Conservation (phyloP, 495 filamentous ascomycete species). For the Filosporella fistucella region DNA sequence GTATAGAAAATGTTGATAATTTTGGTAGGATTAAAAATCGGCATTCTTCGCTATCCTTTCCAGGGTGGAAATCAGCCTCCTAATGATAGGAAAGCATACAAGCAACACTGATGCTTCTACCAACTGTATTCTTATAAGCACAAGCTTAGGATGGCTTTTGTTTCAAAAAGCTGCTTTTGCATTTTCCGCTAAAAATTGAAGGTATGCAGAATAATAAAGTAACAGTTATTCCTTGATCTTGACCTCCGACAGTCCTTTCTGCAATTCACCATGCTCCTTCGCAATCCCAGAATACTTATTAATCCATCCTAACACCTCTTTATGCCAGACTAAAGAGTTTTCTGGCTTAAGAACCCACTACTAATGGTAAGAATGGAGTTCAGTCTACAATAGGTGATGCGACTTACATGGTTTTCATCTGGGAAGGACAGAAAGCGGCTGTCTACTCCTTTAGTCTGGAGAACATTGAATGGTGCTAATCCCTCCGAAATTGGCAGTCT, state of each 20-base stretch:
- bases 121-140: too few relatives aligned
- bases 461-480: slow-evolving; percentile 79
- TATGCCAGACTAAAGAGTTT: slow-evolving; percentile 87
- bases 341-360: slow-evolving; percentile 91
- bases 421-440: slow-evolving; percentile 80
- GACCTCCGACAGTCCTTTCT: slow-evolving; percentile 4
- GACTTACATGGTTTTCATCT: slow-evolving; percentile 63
- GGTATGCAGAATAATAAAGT: too few relatives aligned
- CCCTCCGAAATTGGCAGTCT: slow-evolving; percentile 80
- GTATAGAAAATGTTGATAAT: too few relatives aligned
- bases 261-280: slow-evolving; percentile 14
- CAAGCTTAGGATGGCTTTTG: too few relatives aligned
- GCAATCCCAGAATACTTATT: slow-evolving; percentile 69
- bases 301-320: slow-evolving; percentile 83
- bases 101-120: too few relatives aligned
- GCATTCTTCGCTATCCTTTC: too few relatives aligned
- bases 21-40: too few relatives aligned
- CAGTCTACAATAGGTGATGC: not conserved
- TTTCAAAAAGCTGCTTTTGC: too few relatives aligned
- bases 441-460: slow-evolving; percentile 68
- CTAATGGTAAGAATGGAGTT: too few relatives aligned
- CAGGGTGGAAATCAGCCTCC: too few relatives aligned
- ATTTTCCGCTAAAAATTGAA: too few relatives aligned
- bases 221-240: not conserved
- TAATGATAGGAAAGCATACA: too few relatives aligned